Base-by-base conservation (phyloP, 352 stramenopile genomes). In the Phytopythium cucurbitacearum region DNA sequence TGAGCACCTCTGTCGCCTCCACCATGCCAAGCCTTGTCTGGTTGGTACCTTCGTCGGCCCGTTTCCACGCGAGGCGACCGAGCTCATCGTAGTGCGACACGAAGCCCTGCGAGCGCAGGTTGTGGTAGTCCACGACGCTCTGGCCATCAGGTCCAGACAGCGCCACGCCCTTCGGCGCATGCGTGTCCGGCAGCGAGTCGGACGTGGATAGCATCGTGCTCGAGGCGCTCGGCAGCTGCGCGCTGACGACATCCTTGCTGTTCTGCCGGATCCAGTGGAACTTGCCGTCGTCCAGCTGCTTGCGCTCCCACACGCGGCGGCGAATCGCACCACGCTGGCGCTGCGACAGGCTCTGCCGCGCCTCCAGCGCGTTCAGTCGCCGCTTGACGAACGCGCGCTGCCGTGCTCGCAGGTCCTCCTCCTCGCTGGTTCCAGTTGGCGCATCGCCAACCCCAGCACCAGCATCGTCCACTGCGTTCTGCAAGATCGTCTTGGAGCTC, bases 181-280 rank as follows among this genome's bases (percentile, higher is more conserved):
- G 48, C 38, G 37, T 38, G 57, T 38, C 64, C 57, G 51, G 60
- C 36, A 53, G 37, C 40, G 54, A 62, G 56, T 40, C 67, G 54
- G 55, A 51, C 33, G 57, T 60, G n/a, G 58, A 60, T 32, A 48
- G 50, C 13, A 49, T 42, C 4, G 50, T 47, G 33, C 64, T 55
- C 28, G 56, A 45, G 5, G 51, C 15, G 54, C 65, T 51, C 12
- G 59, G 45, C n/a, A 71, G 28, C 12, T 48, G 7, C 48, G 72
- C 63, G 28, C 40, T 51, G 34, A 73, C 53, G 34, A 73, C 53
- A 41, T 78, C 69, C 5, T 64, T 83, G 41, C 65, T 85, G 57
- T 84, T 79, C 59, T 87, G 74, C 10, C 79, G 76, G 21, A 85
- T 65, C 80, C 80, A 90, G 57, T 81, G 75, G 63, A 89, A 88